Percentiles rank a stretch among this genome's conserved stretches.
These are phyloP conservation scores for Aotearoamyces nothofagi DNA, from an alignment of 2,329 filamentous ascomycete species.

Conservation along the genomic window DNA sequence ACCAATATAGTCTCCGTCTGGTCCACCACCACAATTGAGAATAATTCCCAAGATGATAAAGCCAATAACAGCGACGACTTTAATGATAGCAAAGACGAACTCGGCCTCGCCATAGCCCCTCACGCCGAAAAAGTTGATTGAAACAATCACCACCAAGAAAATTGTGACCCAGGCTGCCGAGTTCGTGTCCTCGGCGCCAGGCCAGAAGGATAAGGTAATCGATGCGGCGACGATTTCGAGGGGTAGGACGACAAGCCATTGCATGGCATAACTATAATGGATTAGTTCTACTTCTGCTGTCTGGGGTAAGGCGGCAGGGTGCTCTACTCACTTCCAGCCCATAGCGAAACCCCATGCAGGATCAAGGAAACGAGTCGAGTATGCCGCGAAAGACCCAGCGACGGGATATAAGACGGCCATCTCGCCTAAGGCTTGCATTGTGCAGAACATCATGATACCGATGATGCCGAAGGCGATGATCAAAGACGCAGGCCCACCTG, in stretches of 20 bases:
- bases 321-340: slow-evolving; percentile 64
- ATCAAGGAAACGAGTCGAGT: slow-evolving; percentile 87
- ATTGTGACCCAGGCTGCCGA: slow-evolving; percentile 63
- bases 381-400: slow-evolving; percentile 85
- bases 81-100: slow-evolving; percentile 76
- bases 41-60: slow-evolving; percentile 84
- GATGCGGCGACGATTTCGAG: slow-evolving; percentile 78
- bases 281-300: slow-evolving; percentile 31
- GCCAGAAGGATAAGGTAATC: slow-evolving; percentile 75
- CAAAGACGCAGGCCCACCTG: slow-evolving; percentile 67
- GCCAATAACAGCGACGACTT: slow-evolving; percentile 73
- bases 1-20: slow-evolving; percentile 63
- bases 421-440: slow-evolving; percentile 82
- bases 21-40: slow-evolving; percentile 69
- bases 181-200: slow-evolving; percentile 39
- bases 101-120: slow-evolving; percentile 83
- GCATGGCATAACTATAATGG: slow-evolving; percentile 59
- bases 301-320: slow-evolving; percentile 5
- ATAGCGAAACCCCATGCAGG: slow-evolving; percentile 91
- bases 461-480: slow-evolving; percentile 65
- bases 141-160: slow-evolving; percentile 61
- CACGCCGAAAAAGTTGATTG: slow-evolving; percentile 82
- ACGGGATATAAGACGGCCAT: slow-evolving; percentile 84
- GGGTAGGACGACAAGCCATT: slow-evolving; percentile 73
- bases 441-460: slow-evolving; percentile 79